Base-by-base conservation (phyloP, 495 filamentous ascomycete species). In the Xylaria sp. region DNA sequence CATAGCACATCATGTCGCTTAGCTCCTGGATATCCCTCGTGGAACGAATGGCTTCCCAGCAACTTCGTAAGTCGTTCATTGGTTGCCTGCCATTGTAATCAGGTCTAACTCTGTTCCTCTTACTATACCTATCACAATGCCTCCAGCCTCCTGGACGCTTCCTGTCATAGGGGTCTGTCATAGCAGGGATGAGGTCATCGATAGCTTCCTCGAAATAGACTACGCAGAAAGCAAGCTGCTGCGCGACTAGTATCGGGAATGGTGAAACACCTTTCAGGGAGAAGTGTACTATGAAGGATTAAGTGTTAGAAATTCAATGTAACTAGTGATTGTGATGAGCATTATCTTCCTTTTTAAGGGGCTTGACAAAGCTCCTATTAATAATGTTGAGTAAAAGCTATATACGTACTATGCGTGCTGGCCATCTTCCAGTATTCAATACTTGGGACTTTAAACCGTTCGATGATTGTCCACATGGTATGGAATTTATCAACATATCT, bases 171-270 rank as follows among this genome's bases (percentile, higher is more conserved):
- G 5, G 0, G 15, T 37, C 9, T 11, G n/a, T 46, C 33, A 21
- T 35, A 6, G 1, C 26, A 41, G 67, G 55, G 33, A 69, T 69
- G 29, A 61, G n/a, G 3, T 69, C 35, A 21, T 68, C 55, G 17
- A 69, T 69, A 2, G 67, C 52, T 37, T 35, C 15, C 26, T 69
- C 53, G 43, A 61, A 69, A 40, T 69, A 69, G 19, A 69, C 11
- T 7, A 69, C 41, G 29, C 67, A 61, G 41, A 69, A 69, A 24
- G 67, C 67, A 15, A 69, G 67, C 17, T 69, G 58, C 26, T 61
- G 67, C 1, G 67, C 67, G 3, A 35, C 11, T 3, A 11, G 12
- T 5, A 69, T 5, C 14, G 67, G 67, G 5, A 69, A 61, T 8
- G 3, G 17, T 7, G 14, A 8, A 0, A 14, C 1, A 0, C 11